Base-by-base conservation (phyloP, 768 basidiomycete genomes). In the Exsudoporus frostii region DNA sequence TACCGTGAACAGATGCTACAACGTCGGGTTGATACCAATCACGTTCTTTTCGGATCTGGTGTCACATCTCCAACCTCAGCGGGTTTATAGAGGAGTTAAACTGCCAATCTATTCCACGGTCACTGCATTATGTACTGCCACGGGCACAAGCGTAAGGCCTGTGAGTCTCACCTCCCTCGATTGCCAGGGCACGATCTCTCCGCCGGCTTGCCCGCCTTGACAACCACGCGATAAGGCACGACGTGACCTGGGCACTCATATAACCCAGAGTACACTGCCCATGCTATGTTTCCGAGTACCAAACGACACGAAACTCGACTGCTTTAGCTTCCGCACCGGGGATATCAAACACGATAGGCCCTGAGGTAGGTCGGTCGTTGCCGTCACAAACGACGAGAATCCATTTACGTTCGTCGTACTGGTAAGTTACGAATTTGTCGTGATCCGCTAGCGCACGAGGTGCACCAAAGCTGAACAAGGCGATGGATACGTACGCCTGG, bases 1-100 rank as follows among this genome's bases (percentile, higher is more conserved):
- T 36, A 96, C 83, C 68, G 85, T 93, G 74, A 96, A 89, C 55
- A 94, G 60, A 63, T 95, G 98, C 97, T 98, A 99, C 74, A 98
- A 98, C 0, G 92, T 87, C 3, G 96, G 97, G 71, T 99, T 97
- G 65, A 99, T 92, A 71, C 97, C 97, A 62, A 99, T 98, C 48
- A 98, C 94, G 64, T 99, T 98, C 81, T 98, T 93, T n/a, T n/a
- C n/a, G n/a, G 79, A 98, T 92, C 72, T 98, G 97, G 69, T 98
- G 97, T 67, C 93, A 98, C 76, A 99, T 96, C 75, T 99, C 97
- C 48, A 98, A 73, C 73, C 98, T 97, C 56, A 96, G 73, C 1
- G 97, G 97, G 64, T 89, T 92, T 97, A 99, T 98, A 0, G 94
- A 86, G 20, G 92, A 72, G 69, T 95, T 92, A 73, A 96, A 98